Evolutionary conservation across 306 rosid genomes (phyloP).

Genomic region (Carpinus fangiana): DNA sequence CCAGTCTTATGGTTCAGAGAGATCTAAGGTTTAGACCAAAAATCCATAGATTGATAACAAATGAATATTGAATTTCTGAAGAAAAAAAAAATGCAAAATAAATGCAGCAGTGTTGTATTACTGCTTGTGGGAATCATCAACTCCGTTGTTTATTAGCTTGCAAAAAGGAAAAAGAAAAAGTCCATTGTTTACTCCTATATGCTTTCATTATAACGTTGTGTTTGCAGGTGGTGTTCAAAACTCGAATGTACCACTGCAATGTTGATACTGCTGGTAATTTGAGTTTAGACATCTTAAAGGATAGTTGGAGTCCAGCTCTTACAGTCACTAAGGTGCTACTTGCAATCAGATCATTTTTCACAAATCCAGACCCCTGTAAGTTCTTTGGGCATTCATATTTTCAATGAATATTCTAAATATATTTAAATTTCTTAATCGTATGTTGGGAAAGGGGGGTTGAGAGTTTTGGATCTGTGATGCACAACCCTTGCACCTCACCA

Average conservation of each 20-base stretch:
- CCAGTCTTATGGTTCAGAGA: not conserved
- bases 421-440: not conserved
- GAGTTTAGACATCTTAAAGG: slow-evolving; percentile 72
- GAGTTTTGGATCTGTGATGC: too few species aligned
- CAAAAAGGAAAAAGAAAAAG: not conserved
- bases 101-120: not conserved
- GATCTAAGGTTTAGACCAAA: not conserved
- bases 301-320: slow-evolving; percentile 93
- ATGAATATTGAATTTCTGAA: not conserved
- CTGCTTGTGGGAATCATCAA: not conserved
- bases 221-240: slow-evolving; percentile 78
- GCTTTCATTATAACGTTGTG: slow-evolving; percentile 9
- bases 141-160: not conserved
- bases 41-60: not conserved
- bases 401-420: not conserved
- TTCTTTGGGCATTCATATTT: slow-evolving; percentile 11
- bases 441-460: not conserved
- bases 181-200: slow-evolving; percentile 1
- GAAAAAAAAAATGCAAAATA: not conserved
- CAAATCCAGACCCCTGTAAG: slow-evolving; percentile 83
- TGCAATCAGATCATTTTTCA: slow-evolving; percentile 64
- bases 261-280: slow-evolving; percentile 62
- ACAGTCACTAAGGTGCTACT: slow-evolving; percentile 77
- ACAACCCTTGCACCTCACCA: too few species aligned
- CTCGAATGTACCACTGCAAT: slow-evolving; percentile 91